These are phyloP conservation scores for Alternaria dauci DNA, from an alignment of 2,329 filamentous ascomycete species.

Conservation along the genomic window DNA sequence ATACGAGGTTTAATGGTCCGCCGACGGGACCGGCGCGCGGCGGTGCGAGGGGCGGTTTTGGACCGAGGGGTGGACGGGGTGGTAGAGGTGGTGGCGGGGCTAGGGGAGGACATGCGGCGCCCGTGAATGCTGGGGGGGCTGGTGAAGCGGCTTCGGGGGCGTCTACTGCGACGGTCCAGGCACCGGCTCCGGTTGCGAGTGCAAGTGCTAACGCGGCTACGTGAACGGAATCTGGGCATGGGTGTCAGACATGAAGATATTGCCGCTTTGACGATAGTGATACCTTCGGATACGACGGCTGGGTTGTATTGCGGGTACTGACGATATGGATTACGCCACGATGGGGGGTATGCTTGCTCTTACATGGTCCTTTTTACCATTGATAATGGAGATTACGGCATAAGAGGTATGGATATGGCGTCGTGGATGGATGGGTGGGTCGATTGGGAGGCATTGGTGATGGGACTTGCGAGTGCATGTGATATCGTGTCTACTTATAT, in stretches of 20 bases:
- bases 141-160: constrained; percentile 21
- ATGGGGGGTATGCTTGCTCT: background rate
- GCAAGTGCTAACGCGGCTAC: constrained; percentile 18
- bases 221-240: background rate
- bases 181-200: constrained; percentile 18
- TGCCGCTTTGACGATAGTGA: background rate
- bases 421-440: no score
- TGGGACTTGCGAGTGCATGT: background rate
- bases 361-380: background rate
- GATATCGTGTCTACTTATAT: background rate
- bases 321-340: background rate
- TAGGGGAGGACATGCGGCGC: constrained; percentile 34
- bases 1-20: constrained; percentile 40
- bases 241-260: background rate
- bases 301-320: no score
- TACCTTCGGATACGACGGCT: background rate
- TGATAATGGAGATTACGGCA: background rate
- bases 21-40: constrained; percentile 41
- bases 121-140: constrained; percentile 16
- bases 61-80: constrained; percentile 46
- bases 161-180: background rate
- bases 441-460: background rate
- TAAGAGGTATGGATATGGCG: background rate
- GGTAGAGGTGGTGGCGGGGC: constrained; percentile 46
- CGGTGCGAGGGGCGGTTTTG: constrained; percentile 45